Percentiles rank a stretch among this genome's conserved stretches.
Conservation (phyloP, 1,284 basidiomycete species). For the Leccinum solheimii region DNA sequence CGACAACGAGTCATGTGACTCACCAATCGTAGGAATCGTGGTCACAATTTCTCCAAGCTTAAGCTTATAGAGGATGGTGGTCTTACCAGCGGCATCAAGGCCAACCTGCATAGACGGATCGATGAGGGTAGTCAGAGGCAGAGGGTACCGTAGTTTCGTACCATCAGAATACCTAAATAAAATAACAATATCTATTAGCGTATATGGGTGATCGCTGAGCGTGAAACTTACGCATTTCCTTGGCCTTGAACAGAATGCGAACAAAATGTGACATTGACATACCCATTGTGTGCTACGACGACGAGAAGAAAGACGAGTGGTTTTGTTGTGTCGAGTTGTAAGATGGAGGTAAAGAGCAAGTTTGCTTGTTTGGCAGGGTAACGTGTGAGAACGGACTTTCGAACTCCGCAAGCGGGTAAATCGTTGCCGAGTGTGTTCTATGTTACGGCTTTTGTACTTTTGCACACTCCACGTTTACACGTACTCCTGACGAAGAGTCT, state of each 20-base stretch:
- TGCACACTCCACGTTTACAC: slow-evolving; percentile 5
- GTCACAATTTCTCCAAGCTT: slow-evolving; percentile 99
- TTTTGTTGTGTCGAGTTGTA: slow-evolving; percentile 35
- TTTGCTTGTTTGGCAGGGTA: slow-evolving; percentile 34
- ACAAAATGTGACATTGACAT: slow-evolving; percentile 82
- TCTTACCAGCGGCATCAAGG: slow-evolving; percentile 97
- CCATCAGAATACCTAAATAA: slow-evolving; percentile 72
- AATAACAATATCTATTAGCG: slow-evolving; percentile 41
- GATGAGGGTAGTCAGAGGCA: slow-evolving; percentile 8
- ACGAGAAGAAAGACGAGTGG: slow-evolving; percentile 36
- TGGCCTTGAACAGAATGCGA: slow-evolving; percentile 93
- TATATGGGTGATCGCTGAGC: slow-evolving; percentile 27
- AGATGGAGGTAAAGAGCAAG: slow-evolving; percentile 39
- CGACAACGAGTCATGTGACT: slow-evolving; percentile 38
- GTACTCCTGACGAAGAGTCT: slow-evolving; percentile 12
- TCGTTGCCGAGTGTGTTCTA: background rate
- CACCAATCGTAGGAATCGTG: slow-evolving; percentile 98
- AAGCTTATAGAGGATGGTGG: slow-evolving; percentile 97
- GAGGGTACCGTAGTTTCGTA: slow-evolving; percentile 30
- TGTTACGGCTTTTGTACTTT: background rate
- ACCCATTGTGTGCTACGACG: slow-evolving; percentile 67
- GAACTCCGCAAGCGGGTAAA: slow-evolving; percentile 36
- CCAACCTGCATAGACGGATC: slow-evolving; percentile 62
- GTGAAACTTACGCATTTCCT: slow-evolving; percentile 91
- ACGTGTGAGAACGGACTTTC: slow-evolving; percentile 36